phyloP scores from a whole-genome alignment of 768 basidiomycete species.

The Mycena haematopus region DNA sequence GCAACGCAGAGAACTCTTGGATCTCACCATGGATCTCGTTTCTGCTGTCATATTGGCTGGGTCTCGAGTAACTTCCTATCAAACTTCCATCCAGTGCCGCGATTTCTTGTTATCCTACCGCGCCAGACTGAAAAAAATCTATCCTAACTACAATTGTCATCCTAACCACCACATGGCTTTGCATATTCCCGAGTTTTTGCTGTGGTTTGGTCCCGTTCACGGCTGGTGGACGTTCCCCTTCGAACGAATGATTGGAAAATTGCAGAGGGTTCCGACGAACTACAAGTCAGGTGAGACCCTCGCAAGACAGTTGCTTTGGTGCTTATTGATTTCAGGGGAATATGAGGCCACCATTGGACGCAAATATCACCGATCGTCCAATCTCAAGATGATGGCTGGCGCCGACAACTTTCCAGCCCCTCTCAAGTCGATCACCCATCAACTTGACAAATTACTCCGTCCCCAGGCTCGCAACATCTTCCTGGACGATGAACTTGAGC shows the following conservation, averaged over 20 bases:
- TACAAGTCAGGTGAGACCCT: too few species aligned
- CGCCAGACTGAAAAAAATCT: not conserved
- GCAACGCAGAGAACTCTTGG: constrained; percentile 27
- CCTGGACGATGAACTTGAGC: too few species aligned
- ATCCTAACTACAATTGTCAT: constrained; percentile 37
- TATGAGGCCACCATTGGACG: too few species aligned
- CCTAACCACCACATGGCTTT: constrained; percentile 32
- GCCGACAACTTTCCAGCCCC: too few species aligned
- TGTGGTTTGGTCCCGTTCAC: constrained; percentile 40
- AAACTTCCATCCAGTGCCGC: not conserved
- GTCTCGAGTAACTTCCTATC: constrained; percentile 29
- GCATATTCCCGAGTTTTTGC: constrained; percentile 37
- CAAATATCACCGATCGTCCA: too few species aligned
- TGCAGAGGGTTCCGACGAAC: constrained; percentile 36
- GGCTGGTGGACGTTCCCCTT: constrained; percentile 45
- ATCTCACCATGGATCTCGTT: constrained; percentile 39
- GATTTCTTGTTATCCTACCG: not conserved
- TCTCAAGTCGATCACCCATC: too few species aligned
- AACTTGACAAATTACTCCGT: too few species aligned
- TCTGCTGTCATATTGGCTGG: constrained; percentile 35
- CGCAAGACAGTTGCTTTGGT: too few species aligned
- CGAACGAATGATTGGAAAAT: constrained; percentile 34
- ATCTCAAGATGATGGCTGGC: too few species aligned
- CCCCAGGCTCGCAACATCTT: too few species aligned
- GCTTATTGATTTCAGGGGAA: too few species aligned